phyloP scores from a whole-genome alignment of 2,329 filamentous ascomycete species.

The Monosporascus sp. region DNA sequence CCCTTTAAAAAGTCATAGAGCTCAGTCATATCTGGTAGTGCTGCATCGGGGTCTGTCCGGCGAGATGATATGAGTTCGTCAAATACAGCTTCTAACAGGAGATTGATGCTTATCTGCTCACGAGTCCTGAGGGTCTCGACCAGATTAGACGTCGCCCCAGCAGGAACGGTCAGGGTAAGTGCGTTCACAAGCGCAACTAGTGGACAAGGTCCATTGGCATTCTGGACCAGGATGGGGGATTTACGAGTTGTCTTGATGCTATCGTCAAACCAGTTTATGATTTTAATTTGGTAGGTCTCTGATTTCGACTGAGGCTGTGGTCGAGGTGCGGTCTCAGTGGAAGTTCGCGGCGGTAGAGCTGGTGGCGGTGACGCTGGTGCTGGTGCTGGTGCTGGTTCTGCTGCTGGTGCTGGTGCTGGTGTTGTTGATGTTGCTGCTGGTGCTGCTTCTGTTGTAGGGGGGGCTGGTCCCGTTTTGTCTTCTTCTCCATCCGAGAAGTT shows the following conservation, averaged over 20 bases:
- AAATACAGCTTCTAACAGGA: slow-evolving; percentile 84
- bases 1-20: slow-evolving; percentile 83
- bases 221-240: slow-evolving; percentile 89
- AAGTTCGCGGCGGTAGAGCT: slow-evolving; percentile 33
- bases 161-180: slow-evolving; percentile 74
- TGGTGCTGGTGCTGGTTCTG: background rate
- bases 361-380: slow-evolving; percentile 23
- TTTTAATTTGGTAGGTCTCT: slow-evolving; percentile 91
- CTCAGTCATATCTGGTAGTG: slow-evolving; percentile 80
- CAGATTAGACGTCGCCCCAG: slow-evolving; percentile 59
- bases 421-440: background rate
- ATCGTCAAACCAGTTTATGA: slow-evolving; percentile 76
- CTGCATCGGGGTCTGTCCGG: slow-evolving; percentile 54
- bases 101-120: slow-evolving; percentile 81
- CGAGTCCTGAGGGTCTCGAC: slow-evolving; percentile 71
- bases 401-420: background rate
- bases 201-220: slow-evolving; percentile 90
- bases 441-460: background rate
- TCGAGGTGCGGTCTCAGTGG: slow-evolving; percentile 18
- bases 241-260: slow-evolving; percentile 58
- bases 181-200: slow-evolving; percentile 91
- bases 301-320: slow-evolving; percentile 40
- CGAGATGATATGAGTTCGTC: slow-evolving; percentile 84
- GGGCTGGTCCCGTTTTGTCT: slow-evolving; percentile 17
- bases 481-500: slow-evolving; percentile 27